Evolutionary conservation across 768 basidiomycete genomes (phyloP).

Genomic region (Lactifluus echinatus): DNA sequence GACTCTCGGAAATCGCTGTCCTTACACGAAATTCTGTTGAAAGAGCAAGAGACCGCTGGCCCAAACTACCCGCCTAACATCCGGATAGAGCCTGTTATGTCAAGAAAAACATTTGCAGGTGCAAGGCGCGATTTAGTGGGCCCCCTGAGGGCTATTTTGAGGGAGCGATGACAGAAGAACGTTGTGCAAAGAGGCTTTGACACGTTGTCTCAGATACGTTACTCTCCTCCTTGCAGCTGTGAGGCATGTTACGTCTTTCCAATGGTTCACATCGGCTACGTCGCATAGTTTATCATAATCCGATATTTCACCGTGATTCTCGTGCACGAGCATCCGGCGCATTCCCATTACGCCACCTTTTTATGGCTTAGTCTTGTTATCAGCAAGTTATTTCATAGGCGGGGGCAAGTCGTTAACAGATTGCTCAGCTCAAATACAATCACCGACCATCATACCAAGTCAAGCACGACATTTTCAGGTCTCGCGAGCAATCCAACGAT

Average conservation of each 20-base stretch:
- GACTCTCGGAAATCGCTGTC: constrained; percentile 19
- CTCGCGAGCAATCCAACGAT: neutral
- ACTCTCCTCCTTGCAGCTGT: neutral
- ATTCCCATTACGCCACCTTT: no score
- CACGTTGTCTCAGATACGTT: neutral
- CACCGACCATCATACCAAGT: neutral
- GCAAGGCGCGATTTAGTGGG: constrained; percentile 32
- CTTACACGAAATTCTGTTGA: constrained; percentile 36
- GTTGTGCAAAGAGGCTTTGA: neutral
- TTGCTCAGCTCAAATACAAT: no score
- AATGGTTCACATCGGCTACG: no score
- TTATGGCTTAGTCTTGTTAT: no score
- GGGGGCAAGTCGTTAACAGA: neutral
- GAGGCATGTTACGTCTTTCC: no score
- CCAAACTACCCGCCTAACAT: constrained; percentile 40
- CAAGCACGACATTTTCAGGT: neutral
- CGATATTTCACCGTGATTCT: no score
- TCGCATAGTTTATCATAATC: no score
- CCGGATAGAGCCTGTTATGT: constrained; percentile 40
- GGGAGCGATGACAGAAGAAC: constrained; percentile 23
- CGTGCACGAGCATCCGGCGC: no score
- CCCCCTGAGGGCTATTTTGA: constrained; percentile 33
- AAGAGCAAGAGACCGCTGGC: constrained; percentile 32
- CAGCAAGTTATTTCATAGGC: no score
- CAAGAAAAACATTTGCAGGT: constrained; percentile 32